Percentiles rank a stretch among this genome's conserved stretches.
phyloP scores from a whole-genome alignment of 495 filamentous ascomycete species.

The Podospora didyma region DNA sequence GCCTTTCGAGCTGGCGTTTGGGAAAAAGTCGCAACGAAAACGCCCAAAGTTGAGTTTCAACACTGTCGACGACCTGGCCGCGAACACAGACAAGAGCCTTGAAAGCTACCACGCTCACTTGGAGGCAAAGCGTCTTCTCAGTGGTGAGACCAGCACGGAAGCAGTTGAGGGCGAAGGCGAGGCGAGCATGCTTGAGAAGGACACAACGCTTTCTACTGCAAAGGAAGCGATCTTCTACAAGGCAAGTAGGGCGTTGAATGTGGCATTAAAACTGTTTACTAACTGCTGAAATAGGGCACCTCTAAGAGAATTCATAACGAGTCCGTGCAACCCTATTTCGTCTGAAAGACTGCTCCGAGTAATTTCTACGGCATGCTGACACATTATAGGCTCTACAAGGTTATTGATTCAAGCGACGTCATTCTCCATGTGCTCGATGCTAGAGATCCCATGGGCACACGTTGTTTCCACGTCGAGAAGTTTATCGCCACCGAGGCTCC shows the following conservation, averaged over 20 bases:
- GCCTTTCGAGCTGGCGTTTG: slow-evolving; percentile 86
- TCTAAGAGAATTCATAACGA: slow-evolving; percentile 97
- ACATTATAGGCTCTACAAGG: slow-evolving; percentile 56
- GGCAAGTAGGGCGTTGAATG: too few species aligned
- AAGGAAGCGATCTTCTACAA: slow-evolving; percentile 90
- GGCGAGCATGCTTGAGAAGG: slow-evolving; percentile 37
- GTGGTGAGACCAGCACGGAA: slow-evolving; percentile 59
- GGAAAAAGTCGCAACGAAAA: slow-evolving; percentile 89
- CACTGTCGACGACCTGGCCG: slow-evolving; percentile 76
- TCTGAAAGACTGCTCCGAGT: slow-evolving; percentile 50
- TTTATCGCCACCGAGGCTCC: slow-evolving; percentile 90
- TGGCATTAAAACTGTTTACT: too few species aligned
- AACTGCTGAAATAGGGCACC: too few species aligned
- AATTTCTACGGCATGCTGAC: slow-evolving; percentile 7
- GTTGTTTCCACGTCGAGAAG: slow-evolving; percentile 88
- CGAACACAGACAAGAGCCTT: slow-evolving; percentile 69
- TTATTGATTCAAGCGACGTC: slow-evolving; percentile 95
- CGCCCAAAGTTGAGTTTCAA: slow-evolving; percentile 80
- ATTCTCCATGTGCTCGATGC: slow-evolving; percentile 93
- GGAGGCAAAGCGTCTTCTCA: slow-evolving; percentile 67
- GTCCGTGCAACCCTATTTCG: too few species aligned
- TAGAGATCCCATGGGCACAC: slow-evolving; percentile 83
- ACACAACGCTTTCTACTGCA: slow-evolving; percentile 58
- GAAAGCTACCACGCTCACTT: slow-evolving; percentile 72
- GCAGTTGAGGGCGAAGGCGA: slow-evolving; percentile 51